These are phyloP conservation scores for Aquanectria penicillioides DNA, from an alignment of 2,329 filamentous ascomycete genomes.

Conservation along the genomic window DNA sequence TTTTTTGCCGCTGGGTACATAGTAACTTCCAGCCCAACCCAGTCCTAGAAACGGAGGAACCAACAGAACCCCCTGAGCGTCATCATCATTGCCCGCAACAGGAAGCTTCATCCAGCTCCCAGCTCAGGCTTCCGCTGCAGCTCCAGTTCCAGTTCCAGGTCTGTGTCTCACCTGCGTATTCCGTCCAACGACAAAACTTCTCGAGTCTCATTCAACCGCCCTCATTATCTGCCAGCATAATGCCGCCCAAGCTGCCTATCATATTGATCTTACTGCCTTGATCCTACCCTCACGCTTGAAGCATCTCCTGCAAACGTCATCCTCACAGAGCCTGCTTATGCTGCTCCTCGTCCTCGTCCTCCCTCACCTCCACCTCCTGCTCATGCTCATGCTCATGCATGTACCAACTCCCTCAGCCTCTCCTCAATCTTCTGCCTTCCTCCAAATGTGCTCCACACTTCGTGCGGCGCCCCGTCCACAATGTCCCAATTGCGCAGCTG, in stretches of 20 bases:
- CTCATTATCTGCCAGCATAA: too few relatives aligned
- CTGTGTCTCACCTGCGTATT: too few relatives aligned
- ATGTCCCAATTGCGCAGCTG: slow-evolving; percentile 87
- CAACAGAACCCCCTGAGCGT: slow-evolving; percentile 1
- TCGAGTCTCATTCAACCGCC: too few relatives aligned
- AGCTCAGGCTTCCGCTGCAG: not conserved
- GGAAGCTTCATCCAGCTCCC: slow-evolving; percentile 2
- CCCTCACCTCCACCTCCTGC: too few relatives aligned
- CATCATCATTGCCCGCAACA: not conserved
- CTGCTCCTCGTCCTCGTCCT: not conserved
- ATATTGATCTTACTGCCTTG: not conserved
- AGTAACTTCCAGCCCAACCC: not conserved
- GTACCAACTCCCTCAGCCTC: slow-evolving; percentile 76
- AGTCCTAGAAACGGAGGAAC: not conserved
- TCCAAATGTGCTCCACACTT: slow-evolving; percentile 82
- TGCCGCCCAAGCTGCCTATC: not conserved
- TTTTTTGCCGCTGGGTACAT: too few relatives aligned
- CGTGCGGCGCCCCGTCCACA: slow-evolving; percentile 83
- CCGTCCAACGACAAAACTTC: too few relatives aligned
- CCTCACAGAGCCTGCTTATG: not conserved
- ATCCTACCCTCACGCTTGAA: not conserved
- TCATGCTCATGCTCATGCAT: slow-evolving; percentile 31
- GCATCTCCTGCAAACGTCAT: not conserved
- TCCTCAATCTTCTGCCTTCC: slow-evolving; percentile 82
- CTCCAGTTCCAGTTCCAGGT: too few relatives aligned